phyloP scores from a whole-genome alignment of 139 green algal species.

The Pleodorina starrii region DNA sequence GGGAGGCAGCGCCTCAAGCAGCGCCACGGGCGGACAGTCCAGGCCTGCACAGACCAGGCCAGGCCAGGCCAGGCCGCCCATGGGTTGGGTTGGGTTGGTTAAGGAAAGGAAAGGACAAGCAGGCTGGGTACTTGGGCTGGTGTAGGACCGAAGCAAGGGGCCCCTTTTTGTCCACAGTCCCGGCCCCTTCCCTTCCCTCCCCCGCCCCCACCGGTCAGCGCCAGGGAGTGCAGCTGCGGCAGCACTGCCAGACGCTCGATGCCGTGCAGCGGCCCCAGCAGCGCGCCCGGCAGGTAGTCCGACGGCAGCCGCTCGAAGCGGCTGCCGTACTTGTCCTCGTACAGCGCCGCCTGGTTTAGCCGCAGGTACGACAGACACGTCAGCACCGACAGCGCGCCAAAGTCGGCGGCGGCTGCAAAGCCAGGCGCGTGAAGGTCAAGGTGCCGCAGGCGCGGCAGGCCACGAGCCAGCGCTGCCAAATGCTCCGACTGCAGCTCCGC shows the following conservation, averaged over 20 bases:
- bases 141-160: too few species aligned
- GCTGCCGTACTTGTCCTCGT: constrained; percentile 1
- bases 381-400: neutral
- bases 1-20: constrained; percentile 30
- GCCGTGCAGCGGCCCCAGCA: neutral
- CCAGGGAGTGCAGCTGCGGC: constrained; percentile 28
- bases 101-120: too few species aligned
- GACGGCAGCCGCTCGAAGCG: constrained; percentile 18
- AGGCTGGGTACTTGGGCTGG: too few species aligned
- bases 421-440: neutral
- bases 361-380: constrained; percentile 1
- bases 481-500: neutral
- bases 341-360: neutral
- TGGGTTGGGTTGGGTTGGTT: too few species aligned
- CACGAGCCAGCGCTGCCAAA: neutral
- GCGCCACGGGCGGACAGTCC: constrained; percentile 8
- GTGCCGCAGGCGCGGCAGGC: neutral
- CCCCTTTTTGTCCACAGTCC: too few species aligned
- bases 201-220: constrained; percentile 10
- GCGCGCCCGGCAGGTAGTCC: neutral
- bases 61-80: too few species aligned
- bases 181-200: neutral
- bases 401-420: constrained; percentile 11
- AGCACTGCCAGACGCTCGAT: constrained; percentile 3
- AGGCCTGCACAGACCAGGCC: neutral